Percentiles rank a stretch among this genome's conserved stretches.
Evolutionary conservation across 495 filamentous ascomycete genomes (phyloP).

Genomic region (Glutinoglossum americanum): DNA sequence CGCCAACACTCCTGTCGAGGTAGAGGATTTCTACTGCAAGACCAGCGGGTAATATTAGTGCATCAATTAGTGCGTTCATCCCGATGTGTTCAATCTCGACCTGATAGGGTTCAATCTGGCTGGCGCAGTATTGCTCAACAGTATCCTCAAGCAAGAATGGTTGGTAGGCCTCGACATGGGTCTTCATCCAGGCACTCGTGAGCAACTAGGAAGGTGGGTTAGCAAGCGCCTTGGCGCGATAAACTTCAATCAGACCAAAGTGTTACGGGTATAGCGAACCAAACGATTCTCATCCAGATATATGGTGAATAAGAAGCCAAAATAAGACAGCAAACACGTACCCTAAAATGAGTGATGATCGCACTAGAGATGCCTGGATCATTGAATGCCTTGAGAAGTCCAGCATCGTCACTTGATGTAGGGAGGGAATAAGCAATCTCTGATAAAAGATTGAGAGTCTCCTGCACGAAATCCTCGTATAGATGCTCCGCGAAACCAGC

Average conservation of each 20-base stretch:
- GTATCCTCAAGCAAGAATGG: conserved; percentile 40
- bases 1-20: conserved; percentile 68
- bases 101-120: conserved; percentile 47
- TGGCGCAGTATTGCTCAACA: conserved; percentile 48
- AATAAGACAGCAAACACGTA: conserved; percentile 14
- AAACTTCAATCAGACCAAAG: background rate
- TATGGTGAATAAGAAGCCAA: background rate
- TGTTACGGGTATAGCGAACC: no score
- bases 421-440: conserved; percentile 21
- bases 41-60: conserved; percentile 57
- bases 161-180: conserved; percentile 41
- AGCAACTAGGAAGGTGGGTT: conserved; percentile 34
- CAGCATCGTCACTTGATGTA: conserved; percentile 31
- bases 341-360: conserved; percentile 54
- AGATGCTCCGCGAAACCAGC: conserved; percentile 43
- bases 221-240: background rate
- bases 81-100: conserved; percentile 82
- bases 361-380: conserved; percentile 38
- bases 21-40: conserved; percentile 77
- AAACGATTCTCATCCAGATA: background rate
- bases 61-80: conserved; percentile 51
- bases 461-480: conserved; percentile 68
- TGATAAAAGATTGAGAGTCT: conserved; percentile 41
- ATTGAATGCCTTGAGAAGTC: conserved; percentile 60
- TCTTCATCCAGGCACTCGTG: conserved; percentile 73